These are phyloP conservation scores for Vaccinium darrowii DNA, from an alignment of 148 eudicot species.

Conservation along the genomic window DNA sequence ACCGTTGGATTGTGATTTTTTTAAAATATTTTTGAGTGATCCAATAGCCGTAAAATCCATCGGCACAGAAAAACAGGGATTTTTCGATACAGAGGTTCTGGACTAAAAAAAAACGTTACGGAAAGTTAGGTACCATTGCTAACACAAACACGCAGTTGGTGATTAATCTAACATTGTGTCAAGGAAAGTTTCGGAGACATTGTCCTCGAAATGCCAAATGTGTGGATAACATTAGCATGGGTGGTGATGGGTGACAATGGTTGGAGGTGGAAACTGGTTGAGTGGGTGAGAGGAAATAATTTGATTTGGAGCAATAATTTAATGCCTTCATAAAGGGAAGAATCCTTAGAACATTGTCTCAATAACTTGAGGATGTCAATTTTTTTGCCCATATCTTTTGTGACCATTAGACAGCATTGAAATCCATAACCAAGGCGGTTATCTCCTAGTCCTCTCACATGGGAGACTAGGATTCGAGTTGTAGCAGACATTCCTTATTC, in stretches of 20 bases:
- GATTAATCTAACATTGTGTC: background rate
- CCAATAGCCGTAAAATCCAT: no score
- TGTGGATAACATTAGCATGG: background rate
- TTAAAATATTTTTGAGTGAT: no score
- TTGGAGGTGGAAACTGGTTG: background rate
- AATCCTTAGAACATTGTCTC: background rate
- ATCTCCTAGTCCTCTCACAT: no score
- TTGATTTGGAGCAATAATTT: background rate
- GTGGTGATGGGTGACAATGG: background rate
- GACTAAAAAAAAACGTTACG: background rate
- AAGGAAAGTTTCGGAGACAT: background rate
- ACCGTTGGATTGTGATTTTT: no score
- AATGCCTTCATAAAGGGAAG: background rate
- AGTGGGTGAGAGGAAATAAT: background rate
- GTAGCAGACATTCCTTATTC: no score
- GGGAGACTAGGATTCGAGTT: no score
- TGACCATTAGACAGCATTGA: no score
- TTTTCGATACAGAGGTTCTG: no score
- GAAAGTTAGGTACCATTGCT: background rate
- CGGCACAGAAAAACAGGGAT: no score
- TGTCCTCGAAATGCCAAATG: background rate
- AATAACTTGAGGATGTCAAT: background rate
- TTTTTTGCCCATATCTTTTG: no score
- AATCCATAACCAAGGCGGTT: no score
- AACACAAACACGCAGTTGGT: background rate